Evolutionary conservation across 176 grass and related monocot genomes (phyloP).

Genomic region (Rhynchospora breviuscula): DNA sequence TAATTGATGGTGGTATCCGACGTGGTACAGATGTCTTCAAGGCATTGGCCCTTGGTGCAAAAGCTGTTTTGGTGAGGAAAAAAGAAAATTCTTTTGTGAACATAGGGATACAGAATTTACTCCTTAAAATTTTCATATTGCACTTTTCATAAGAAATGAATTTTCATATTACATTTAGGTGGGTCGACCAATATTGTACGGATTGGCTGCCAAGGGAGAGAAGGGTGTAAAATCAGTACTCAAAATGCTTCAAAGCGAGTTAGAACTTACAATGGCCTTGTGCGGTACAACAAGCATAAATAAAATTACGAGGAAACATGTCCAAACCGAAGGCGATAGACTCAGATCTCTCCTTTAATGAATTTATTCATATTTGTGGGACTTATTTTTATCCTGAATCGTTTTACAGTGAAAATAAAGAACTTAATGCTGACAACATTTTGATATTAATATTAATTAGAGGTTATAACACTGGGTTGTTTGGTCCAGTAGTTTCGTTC

Average conservation of each 20-base stretch:
- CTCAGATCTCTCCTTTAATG: conserved; percentile 53
- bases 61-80: conserved; percentile 48
- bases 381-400: neutral
- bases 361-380: neutral
- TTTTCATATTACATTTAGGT: conserved; percentile 36
- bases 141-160: neutral
- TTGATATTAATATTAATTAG: no score
- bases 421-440: neutral
- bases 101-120: neutral
- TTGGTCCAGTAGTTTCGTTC: no score
- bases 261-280: conserved; percentile 77
- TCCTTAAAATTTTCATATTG: neutral
- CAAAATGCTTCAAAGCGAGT: conserved; percentile 63
- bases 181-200: conserved; percentile 60
- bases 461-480: no score
- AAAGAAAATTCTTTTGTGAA: neutral
- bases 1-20: conserved; percentile 78
- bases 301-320: conserved; percentile 52
- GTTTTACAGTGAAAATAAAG: neutral
- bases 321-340: conserved; percentile 43
- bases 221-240: conserved; percentile 59
- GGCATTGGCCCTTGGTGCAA: conserved; percentile 74
- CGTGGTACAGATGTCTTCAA: conserved; percentile 77
- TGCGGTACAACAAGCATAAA: conserved; percentile 52
- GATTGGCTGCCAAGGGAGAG: conserved; percentile 69